Conservation (phyloP, 768 basidiomycete species). For the Gloeostereum incarnatum region DNA sequence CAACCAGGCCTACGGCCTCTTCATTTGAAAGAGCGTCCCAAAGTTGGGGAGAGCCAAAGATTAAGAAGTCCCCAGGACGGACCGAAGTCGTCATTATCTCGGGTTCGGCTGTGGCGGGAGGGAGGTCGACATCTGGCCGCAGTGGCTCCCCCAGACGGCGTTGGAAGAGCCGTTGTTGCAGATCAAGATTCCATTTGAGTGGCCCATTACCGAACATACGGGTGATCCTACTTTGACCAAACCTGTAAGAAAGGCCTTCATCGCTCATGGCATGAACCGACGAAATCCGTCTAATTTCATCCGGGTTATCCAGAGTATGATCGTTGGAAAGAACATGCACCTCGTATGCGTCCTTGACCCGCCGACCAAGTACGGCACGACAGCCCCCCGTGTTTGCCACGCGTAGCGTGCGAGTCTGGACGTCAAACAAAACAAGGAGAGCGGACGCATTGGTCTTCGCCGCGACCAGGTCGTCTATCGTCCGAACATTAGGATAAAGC, state of each 20-base stretch:
- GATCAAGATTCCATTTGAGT: conserved; percentile 30
- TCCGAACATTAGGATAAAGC: conserved; percentile 11
- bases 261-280: not conserved
- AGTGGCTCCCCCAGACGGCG: conserved; percentile 25
- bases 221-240: conserved; percentile 5
- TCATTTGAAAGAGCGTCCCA: conserved; percentile 46
- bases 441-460: conserved; percentile 25
- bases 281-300: not conserved
- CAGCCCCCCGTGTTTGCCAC: not conserved
- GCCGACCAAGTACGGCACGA: not conserved
- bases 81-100: conserved; percentile 34
- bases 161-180: conserved; percentile 23
- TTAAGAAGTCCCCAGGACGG: conserved; percentile 40
- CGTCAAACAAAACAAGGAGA: conserved; percentile 14
- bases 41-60: conserved; percentile 42
- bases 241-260: conserved; percentile 1
- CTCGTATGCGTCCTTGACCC: not conserved
- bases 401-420: not conserved
- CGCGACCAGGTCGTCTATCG: conserved; percentile 16
- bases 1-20: conserved; percentile 46
- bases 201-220: conserved; percentile 35
- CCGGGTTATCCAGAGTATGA: not conserved
- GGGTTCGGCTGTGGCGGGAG: conserved; percentile 27
- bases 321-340: not conserved
- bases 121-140: conserved; percentile 22